Evolutionary conservation across 2,329 filamentous ascomycete species (phyloP), one percentile per base, ranked within the genome.

Genomic region (Botrytis fragariae): DNA sequence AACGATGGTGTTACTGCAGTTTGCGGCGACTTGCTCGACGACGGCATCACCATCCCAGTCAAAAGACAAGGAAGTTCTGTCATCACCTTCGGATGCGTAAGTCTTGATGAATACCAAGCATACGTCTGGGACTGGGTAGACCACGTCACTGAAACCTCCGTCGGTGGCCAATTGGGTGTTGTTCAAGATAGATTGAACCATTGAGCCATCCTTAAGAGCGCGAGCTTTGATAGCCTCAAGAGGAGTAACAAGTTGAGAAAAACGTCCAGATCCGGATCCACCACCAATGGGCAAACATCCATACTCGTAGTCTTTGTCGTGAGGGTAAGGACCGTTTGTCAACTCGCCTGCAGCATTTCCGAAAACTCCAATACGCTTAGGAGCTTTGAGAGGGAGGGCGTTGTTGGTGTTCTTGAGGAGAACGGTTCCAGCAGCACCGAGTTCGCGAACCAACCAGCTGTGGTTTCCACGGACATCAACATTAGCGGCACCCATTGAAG

Each of bases 81-180:
- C 86, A 75, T 86, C 91, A 2, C 91, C 92, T 81, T 97, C 93
- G 1, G 90, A 90, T 0, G 91, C 88, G 81, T 91, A 92, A 14
- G 85, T 86, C 78, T 92, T 92, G 75, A 88, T 86, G 76, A 92
- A 88, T 1, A 91, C 88, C 5, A 91, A 81, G 76, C 93, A 96
- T 18, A 93, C 85, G 75, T 94, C 87, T 3, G 86, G 85, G 3
- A n/a, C 42, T 32, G 76, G 75, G 64, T 86, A 83, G 16, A 91
- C 86, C 9, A 25, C 39, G 39, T 14, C 25, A 8, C 25, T 48
- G 12, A 77, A 72, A 37, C 80, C 69, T 35, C 70, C 63, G 0
- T 72, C 78, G 0, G 89, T 89, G 1, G 76, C 71, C 35, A 77
- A 59, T 54, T 83, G 71, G 8, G 71, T 81, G 4, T 81, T 79